These are phyloP conservation scores for Pichia nanzhaoensis DNA, from an alignment of 805 yeast species.

Conservation along the genomic window DNA sequence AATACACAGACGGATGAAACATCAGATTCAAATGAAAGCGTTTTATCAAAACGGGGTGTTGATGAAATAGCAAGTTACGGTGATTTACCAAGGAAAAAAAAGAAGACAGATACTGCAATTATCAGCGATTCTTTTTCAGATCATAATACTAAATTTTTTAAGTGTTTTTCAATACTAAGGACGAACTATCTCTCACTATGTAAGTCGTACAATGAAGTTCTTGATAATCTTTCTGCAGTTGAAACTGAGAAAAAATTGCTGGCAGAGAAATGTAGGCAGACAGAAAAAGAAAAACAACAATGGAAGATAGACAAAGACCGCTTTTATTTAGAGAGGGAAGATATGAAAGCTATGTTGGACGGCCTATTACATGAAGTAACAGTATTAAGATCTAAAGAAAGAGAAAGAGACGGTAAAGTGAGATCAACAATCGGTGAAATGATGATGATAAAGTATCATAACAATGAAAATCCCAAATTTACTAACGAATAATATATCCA, in stretches of 20 bases:
- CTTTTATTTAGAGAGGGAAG: slow-evolving; percentile 20
- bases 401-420: slow-evolving; percentile 11
- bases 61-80: too few species aligned
- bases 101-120: neutral
- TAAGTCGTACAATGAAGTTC: slow-evolving; percentile 18
- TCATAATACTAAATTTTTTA: slow-evolving; percentile 16
- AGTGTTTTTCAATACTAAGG: slow-evolving; percentile 21
- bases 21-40: neutral
- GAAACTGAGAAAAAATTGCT: slow-evolving; percentile 7
- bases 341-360: slow-evolving; percentile 23
- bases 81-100: neutral
- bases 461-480: neutral
- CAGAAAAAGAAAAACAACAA: slow-evolving; percentile 16
- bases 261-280: slow-evolving; percentile 6
- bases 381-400: slow-evolving; percentile 15
- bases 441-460: slow-evolving; percentile 2
- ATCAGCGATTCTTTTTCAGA: neutral
- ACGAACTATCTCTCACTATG: slow-evolving; percentile 22
- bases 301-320: slow-evolving; percentile 17
- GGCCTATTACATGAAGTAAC: slow-evolving; percentile 19
- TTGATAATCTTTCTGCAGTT: slow-evolving; percentile 6
- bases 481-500: neutral
- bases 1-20: neutral
- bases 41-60: too few species aligned
- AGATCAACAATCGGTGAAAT: slow-evolving; percentile 1